Evolutionary conservation across 2,329 filamentous ascomycete genomes (phyloP).

Genomic region (Fulvia fulva): DNA sequence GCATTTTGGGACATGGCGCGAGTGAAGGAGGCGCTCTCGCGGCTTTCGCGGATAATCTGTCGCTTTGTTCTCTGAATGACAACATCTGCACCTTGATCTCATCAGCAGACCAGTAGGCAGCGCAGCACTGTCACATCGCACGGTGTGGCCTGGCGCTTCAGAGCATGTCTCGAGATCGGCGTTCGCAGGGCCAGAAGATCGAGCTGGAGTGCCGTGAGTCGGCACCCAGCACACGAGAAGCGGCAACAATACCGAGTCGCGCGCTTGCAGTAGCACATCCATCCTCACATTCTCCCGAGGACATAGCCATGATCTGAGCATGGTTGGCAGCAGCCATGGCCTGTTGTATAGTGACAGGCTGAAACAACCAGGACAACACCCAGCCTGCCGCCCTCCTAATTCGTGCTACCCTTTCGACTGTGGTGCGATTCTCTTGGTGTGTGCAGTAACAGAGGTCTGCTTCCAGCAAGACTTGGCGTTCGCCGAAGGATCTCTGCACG

Average conservation of each 20-base stretch:
- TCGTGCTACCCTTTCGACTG: not conserved
- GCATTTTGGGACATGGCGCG: not conserved
- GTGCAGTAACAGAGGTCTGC: not conserved
- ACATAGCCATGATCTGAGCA: not conserved
- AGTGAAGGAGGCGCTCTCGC: not conserved
- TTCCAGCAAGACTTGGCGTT: not conserved
- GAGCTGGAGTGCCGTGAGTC: not conserved
- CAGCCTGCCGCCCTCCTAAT: not conserved
- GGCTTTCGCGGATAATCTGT: too few species aligned
- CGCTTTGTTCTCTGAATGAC: too few species aligned
- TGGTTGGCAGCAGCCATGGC: not conserved
- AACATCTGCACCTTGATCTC: not conserved
- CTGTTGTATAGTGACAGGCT: not conserved
- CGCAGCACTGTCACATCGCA: not conserved
- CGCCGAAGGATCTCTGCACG: not conserved
- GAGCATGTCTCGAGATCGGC: not conserved
- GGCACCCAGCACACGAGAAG: not conserved
- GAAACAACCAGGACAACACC: not conserved
- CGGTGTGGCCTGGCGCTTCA: not conserved
- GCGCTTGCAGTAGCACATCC: not conserved
- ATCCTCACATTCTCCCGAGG: not conserved
- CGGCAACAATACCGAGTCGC: not conserved
- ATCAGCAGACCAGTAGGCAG: not conserved
- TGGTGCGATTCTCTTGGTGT: not conserved
- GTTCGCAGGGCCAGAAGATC: not conserved